Percentiles rank a stretch among this genome's conserved stretches.
Conservation (phyloP, 352 stramenopile species). For the Phytophthora rubi region DNA sequence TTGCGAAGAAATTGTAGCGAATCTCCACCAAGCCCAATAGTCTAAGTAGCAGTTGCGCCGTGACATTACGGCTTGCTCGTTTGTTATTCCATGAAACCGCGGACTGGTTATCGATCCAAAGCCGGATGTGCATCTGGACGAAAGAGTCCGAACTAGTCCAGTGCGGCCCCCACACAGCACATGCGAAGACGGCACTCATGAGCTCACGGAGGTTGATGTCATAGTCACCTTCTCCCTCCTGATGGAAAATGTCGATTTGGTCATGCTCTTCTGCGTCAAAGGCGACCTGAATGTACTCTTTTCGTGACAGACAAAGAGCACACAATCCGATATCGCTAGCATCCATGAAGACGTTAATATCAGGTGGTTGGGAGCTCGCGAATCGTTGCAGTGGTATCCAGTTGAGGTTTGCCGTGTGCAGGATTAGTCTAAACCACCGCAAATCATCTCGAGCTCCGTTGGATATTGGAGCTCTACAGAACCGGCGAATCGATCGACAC, state of each 20-base stretch:
- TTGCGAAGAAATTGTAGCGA: slow-evolving; percentile 11
- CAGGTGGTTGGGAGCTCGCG: not conserved
- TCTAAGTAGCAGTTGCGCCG: slow-evolving; percentile 6
- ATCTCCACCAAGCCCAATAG: slow-evolving; percentile 5
- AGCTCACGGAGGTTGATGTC: slow-evolving; percentile 28
- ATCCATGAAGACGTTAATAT: slow-evolving; percentile 19
- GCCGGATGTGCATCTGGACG: slow-evolving; percentile 2
- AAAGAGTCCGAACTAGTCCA: not conserved
- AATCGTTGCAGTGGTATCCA: not conserved
- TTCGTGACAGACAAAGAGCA: slow-evolving; percentile 9
- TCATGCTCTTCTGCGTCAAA: slow-evolving; percentile 8
- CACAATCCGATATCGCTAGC: slow-evolving; percentile 25
- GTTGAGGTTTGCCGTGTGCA: too few species aligned
- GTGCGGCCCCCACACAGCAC: slow-evolving; percentile 1
- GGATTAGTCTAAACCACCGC: too few species aligned
- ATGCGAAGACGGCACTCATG: slow-evolving; percentile 21
- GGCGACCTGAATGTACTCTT: slow-evolving; percentile 11
- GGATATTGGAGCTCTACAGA: too few species aligned
- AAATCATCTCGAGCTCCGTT: too few species aligned
- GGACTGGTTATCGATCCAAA: slow-evolving; percentile 32
- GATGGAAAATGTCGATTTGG: slow-evolving; percentile 1
- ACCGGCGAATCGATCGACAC: too few species aligned
- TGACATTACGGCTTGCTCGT: slow-evolving; percentile 1
- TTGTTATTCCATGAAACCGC: slow-evolving; percentile 24
- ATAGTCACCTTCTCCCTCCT: not conserved